Conservation (phyloP, 257 asterid genomes). For the Agastache rugosa region DNA sequence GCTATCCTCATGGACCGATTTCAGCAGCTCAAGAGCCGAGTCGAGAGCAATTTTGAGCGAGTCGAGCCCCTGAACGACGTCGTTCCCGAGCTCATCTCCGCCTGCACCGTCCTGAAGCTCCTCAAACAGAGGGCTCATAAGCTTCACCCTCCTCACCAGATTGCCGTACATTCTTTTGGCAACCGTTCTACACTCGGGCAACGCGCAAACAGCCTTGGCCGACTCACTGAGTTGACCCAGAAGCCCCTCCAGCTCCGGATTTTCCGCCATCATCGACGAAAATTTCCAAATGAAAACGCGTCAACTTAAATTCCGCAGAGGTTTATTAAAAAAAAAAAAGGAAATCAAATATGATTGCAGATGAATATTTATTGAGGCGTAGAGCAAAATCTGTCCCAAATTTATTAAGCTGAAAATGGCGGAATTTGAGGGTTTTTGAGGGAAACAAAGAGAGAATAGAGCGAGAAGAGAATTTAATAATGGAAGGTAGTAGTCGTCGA, state of each 20-base stretch:
- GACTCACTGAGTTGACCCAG: slow-evolving; percentile 69
- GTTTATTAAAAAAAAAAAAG: not conserved
- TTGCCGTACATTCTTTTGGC: slow-evolving; percentile 72
- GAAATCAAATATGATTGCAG: not conserved
- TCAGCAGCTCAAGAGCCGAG: slow-evolving; percentile 72
- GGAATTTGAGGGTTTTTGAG: slow-evolving; percentile 20
- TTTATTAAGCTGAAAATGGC: slow-evolving; percentile 15
- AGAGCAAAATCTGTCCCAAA: not conserved
- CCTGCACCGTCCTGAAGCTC: slow-evolving; percentile 71
- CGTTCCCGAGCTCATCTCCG: slow-evolving; percentile 55
- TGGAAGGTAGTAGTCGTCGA: slow-evolving; percentile 11
- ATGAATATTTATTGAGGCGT: not conserved
- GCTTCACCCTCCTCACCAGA: slow-evolving; percentile 86
- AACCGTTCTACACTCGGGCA: slow-evolving; percentile 81
- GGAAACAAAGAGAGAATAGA: not conserved
- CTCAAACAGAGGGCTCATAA: slow-evolving; percentile 86
- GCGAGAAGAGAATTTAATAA: slow-evolving; percentile 7
- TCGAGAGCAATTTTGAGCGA: slow-evolving; percentile 60
- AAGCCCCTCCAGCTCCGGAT: slow-evolving; percentile 48
- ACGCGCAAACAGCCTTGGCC: slow-evolving; percentile 55
- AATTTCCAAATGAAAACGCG: slow-evolving; percentile 34
- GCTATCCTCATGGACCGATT: slow-evolving; percentile 82
- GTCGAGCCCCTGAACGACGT: slow-evolving; percentile 68
- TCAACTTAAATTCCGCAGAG: slow-evolving; percentile 25
- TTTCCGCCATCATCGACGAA: slow-evolving; percentile 52